phyloP scores from a whole-genome alignment of 805 yeast genomes.

The Allodekkera sacchari region DNA sequence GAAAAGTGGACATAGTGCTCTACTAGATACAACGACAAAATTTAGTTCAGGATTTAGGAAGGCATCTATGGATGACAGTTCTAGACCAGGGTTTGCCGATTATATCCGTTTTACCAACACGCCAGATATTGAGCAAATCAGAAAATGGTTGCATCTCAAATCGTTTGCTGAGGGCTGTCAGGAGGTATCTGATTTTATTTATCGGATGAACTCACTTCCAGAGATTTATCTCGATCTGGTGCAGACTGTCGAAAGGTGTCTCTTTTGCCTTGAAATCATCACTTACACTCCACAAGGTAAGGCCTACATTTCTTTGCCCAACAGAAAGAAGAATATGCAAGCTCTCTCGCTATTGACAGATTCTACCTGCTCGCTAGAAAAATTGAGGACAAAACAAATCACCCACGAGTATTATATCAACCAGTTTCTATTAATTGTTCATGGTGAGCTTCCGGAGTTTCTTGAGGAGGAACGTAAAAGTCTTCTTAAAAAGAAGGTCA shows the following conservation, averaged over 20 bases:
- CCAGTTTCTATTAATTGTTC: constrained; percentile 8
- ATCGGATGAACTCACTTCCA: constrained; percentile 10
- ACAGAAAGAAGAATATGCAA: constrained; percentile 7
- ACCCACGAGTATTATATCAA: constrained; percentile 10
- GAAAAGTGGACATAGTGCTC: too few relatives aligned
- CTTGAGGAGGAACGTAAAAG: constrained; percentile 10
- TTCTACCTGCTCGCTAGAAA: constrained; percentile 12
- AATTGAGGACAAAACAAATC: constrained; percentile 7
- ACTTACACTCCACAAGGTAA: constrained; percentile 8
- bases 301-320: constrained; percentile 6
- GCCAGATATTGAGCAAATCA: constrained; percentile 17
- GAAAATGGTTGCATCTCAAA: constrained; percentile 15
- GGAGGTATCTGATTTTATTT: constrained; percentile 17
- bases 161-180: constrained; percentile 17
- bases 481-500: constrained; percentile 6
- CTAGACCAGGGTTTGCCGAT: constrained; percentile 4
- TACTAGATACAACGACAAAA: not conserved
- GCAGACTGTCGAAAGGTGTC: constrained; percentile 16
- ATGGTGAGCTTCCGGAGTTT: constrained; percentile 12
- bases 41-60: not conserved
- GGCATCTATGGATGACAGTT: not conserved
- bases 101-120: constrained; percentile 8
- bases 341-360: constrained; percentile 12
- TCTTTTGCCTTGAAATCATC: constrained; percentile 16
- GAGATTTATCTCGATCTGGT: constrained; percentile 16